Evolutionary conservation across 805 yeast species (phyloP).

Genomic region (Monosporozyma servazzii): DNA sequence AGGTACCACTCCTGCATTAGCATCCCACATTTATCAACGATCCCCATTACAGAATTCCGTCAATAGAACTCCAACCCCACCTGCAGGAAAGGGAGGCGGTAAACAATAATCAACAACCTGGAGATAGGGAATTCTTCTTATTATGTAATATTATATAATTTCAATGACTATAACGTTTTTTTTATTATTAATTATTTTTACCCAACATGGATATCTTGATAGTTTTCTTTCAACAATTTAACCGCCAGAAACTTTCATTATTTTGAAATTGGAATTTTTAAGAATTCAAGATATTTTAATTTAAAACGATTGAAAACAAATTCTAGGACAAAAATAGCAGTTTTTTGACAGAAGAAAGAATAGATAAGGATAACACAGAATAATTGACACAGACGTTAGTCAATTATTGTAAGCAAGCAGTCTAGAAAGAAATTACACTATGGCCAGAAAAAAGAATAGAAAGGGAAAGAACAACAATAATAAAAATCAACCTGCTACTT

Average conservation of each 20-base stretch:
- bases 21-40: not conserved
- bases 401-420: not conserved
- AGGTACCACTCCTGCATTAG: not conserved
- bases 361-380: not conserved
- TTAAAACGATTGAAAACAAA: not conserved
- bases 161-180: not conserved
- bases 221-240: not conserved
- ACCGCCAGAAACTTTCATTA: not conserved
- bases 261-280: not conserved
- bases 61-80: not conserved
- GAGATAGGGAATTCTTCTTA: not conserved
- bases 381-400: not conserved
- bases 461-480: constrained; percentile 2
- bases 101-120: not conserved
- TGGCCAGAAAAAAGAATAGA: constrained; percentile 4
- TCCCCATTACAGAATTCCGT: constrained; percentile 5
- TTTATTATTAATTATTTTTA: not conserved
- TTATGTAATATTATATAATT: not conserved
- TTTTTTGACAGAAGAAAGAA: not conserved
- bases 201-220: too few relatives aligned
- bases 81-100: constrained; percentile 1
- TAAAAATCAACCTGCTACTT: not conserved
- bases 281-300: constrained; percentile 1
- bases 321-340: not conserved
- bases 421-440: not conserved